These are phyloP conservation scores for Chytridium lagenaria DNA, from an alignment of 371 early-diverging fungal genomes.

Conservation along the genomic window DNA sequence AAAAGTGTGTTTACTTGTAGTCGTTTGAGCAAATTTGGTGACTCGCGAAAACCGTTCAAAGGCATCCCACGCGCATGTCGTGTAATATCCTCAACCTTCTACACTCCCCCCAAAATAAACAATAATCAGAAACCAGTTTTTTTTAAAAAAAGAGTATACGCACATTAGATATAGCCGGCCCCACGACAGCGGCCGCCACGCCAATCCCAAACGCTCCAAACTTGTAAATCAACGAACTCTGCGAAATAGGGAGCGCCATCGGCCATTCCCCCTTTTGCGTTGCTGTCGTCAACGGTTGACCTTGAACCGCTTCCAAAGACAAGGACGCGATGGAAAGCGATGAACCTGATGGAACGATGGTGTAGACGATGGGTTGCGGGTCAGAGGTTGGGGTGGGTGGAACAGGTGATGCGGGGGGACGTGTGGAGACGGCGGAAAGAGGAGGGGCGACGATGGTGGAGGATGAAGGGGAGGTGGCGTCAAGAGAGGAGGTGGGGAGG, in stretches of 20 bases:
- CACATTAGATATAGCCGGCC: slow-evolving; percentile 39
- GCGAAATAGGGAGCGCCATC: slow-evolving; percentile 26
- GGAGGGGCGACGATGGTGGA: too few relatives aligned
- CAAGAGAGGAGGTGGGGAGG: too few relatives aligned
- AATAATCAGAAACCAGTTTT: background rate
- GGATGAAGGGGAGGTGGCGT: too few relatives aligned
- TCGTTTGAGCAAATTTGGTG: slow-evolving; percentile 76
- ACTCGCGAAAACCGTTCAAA: slow-evolving; percentile 84
- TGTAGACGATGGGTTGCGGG: background rate
- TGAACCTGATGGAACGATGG: background rate
- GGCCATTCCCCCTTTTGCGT: slow-evolving; percentile 27
- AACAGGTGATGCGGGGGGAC: too few relatives aligned
- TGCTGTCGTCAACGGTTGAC: too few relatives aligned
- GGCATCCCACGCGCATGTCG: slow-evolving; percentile 68
- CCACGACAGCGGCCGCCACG: slow-evolving; percentile 40
- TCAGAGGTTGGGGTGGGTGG: too few relatives aligned
- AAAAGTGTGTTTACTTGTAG: slow-evolving; percentile 56
- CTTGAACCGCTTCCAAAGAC: too few relatives aligned
- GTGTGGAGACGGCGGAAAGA: too few relatives aligned
- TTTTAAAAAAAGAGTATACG: background rate
- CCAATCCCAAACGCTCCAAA: slow-evolving; percentile 46
- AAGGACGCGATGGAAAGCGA: background rate
- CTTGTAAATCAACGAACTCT: slow-evolving; percentile 39
- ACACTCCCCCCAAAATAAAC: too few relatives aligned
- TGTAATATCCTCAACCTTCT: slow-evolving; percentile 49